Conservation (phyloP, 768 basidiomycete genomes). For the Lactarius deliciosus region DNA sequence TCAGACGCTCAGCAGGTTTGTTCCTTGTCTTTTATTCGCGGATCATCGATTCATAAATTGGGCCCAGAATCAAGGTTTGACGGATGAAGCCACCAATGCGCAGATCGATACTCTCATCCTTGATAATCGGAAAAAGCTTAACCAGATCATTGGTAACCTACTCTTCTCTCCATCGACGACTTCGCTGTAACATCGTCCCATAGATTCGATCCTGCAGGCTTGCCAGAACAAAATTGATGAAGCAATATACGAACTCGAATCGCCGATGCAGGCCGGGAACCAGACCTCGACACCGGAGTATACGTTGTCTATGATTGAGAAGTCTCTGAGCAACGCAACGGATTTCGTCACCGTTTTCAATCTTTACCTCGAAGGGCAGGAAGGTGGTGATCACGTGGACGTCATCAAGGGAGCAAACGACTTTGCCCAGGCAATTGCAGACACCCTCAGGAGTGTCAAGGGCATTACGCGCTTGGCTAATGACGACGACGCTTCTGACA, state of each 20-base stretch:
- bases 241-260: slow-evolving; percentile 95
- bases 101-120: slow-evolving; percentile 96
- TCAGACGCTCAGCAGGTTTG: slow-evolving; percentile 82
- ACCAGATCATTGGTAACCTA: slow-evolving; percentile 85
- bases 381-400: slow-evolving; percentile 92
- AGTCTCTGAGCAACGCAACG: slow-evolving; percentile 89
- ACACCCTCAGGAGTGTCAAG: slow-evolving; percentile 91
- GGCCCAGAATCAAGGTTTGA: slow-evolving; percentile 72
- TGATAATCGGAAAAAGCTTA: slow-evolving; percentile 96
- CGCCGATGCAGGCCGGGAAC: slow-evolving; percentile 91
- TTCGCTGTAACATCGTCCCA: slow-evolving; percentile 10
- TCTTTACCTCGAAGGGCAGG: slow-evolving; percentile 81
- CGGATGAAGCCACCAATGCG: slow-evolving; percentile 90
- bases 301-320: slow-evolving; percentile 97
- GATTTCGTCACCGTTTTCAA: slow-evolving; percentile 96
- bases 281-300: slow-evolving; percentile 98
- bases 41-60: slow-evolving; percentile 19
- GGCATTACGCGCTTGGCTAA: slow-evolving; percentile 91
- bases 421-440: slow-evolving; percentile 88
- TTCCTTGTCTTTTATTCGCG: slow-evolving; percentile 8
- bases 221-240: slow-evolving; percentile 98
- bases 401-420: slow-evolving; percentile 98
- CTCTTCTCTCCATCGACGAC: slow-evolving; percentile 15
- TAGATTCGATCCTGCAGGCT: slow-evolving; percentile 94
- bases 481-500: slow-evolving; percentile 91